Base-by-base conservation (phyloP, 345 rosid species). In the Bruguiera sexangula region DNA sequence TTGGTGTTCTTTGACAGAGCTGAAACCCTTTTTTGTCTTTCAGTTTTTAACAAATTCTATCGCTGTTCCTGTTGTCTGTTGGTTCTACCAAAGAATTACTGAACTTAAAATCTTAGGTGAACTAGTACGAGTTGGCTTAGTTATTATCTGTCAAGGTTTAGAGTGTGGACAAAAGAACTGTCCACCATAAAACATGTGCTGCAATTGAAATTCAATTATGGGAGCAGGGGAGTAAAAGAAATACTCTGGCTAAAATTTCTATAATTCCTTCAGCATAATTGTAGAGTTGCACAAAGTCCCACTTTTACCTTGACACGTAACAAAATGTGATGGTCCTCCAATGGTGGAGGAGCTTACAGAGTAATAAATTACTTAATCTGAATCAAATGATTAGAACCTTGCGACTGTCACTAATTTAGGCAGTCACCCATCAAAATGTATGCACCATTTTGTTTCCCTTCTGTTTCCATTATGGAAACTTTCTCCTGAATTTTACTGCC, bases 401-500 rank as follows among this genome's bases (percentile, higher is more conserved):
- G 59, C 29, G 60, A 58, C 10, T 24, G 39, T 57, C 21, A 13
- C n/a, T 61, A 48, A 11, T 29, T 43, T 34, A 3, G 32, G 36
- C 48, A 21, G 6, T 58, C 48, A 51, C 50, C 51, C 65, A 65
- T 26, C 27, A 37, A 19, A 59, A 37, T 37, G n/a, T 62, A 24
- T 8, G 7, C 32, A 36, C 21, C 19, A 27, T 53, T 18, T 36
- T 27, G 4, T 65, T 58, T 22, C 19, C 5, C 5, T 57, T 29
- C 30, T 50, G 3, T 51, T 60, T 21, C 8, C 3, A 34, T 57
- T 54, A 43, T 22, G 19, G 21, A 15, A 24, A 15, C 15, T 76
- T 57, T 46, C 18, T 43, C 32, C 26, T 75, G 51, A 71, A 52
- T 74, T 63, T 73, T 36, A 55, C 54, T 8, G 53, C 27, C 9